phyloP scores from a whole-genome alignment of 2,329 filamentous ascomycete genomes.

The Whalleya microplaca region DNA sequence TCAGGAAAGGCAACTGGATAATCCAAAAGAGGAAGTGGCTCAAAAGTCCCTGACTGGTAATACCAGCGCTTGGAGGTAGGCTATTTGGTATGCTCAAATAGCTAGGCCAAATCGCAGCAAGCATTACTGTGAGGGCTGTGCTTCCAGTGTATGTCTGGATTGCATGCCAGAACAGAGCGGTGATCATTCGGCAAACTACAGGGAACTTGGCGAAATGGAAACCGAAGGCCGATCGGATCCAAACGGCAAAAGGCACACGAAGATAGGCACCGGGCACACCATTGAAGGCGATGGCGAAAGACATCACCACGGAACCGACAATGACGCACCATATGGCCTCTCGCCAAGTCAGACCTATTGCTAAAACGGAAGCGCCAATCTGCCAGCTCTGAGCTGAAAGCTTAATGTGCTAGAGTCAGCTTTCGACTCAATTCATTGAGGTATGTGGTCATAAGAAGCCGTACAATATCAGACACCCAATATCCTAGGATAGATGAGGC shows the following conservation, averaged over 20 bases:
- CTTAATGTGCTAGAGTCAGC: neutral
- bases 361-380: constrained; percentile 8
- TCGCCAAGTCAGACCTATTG: constrained; percentile 8
- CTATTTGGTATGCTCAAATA: constrained; percentile 47
- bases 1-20: constrained; percentile 21
- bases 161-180: constrained; percentile 45
- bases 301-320: constrained; percentile 8
- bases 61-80: constrained; percentile 39
- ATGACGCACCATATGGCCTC: constrained; percentile 7
- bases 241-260: constrained; percentile 32
- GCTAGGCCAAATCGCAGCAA: constrained; percentile 45
- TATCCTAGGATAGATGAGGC: constrained; percentile 4
- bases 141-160: constrained; percentile 40
- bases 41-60: constrained; percentile 6
- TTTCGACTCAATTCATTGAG: neutral
- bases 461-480: constrained; percentile 10
- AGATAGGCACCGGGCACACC: constrained; percentile 32
- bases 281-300: constrained; percentile 37
- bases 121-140: constrained; percentile 36
- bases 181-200: constrained; percentile 39
- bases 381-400: constrained; percentile 7
- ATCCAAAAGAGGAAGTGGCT: constrained; percentile 32
- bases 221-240: constrained; percentile 39
- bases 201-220: constrained; percentile 37
- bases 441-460: neutral